phyloP scores from a whole-genome alignment of 1,284 basidiomycete genomes.

The Meira nashicola region DNA sequence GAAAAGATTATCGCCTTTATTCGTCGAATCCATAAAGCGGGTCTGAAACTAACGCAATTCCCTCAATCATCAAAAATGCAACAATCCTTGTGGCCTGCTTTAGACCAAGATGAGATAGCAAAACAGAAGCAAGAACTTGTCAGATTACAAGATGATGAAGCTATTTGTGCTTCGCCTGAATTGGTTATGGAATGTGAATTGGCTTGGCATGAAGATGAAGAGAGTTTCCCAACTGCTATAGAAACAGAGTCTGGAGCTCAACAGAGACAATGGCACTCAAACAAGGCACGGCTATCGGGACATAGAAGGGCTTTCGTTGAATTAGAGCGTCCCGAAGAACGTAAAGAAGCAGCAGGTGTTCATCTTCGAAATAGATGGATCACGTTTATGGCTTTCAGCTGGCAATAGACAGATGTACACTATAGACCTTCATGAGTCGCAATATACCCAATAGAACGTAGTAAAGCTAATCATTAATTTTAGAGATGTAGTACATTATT shows the following conservation, averaged over 20 bases:
- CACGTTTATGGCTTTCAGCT: slow-evolving; percentile 22
- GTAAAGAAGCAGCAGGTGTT: slow-evolving; percentile 23
- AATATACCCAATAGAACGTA: background rate
- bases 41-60: slow-evolving; percentile 30
- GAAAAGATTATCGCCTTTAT: slow-evolving; percentile 41
- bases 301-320: slow-evolving; percentile 16
- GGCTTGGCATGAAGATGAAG: background rate
- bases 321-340: slow-evolving; percentile 9
- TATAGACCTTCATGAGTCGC: background rate
- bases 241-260: background rate
- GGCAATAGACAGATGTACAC: slow-evolving; percentile 8
- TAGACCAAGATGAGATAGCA: background rate
- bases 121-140: background rate
- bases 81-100: background rate
- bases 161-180: background rate
- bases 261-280: background rate
- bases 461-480: background rate
- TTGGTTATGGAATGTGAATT: background rate
- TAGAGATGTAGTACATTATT: background rate
- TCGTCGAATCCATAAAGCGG: slow-evolving; percentile 24
- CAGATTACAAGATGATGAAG: background rate
- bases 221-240: background rate
- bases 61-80: background rate
- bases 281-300: slow-evolving; percentile 16
- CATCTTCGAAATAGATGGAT: slow-evolving; percentile 30